Conservation (phyloP, 441 rosid species). For the Pelargonium australe region DNA sequence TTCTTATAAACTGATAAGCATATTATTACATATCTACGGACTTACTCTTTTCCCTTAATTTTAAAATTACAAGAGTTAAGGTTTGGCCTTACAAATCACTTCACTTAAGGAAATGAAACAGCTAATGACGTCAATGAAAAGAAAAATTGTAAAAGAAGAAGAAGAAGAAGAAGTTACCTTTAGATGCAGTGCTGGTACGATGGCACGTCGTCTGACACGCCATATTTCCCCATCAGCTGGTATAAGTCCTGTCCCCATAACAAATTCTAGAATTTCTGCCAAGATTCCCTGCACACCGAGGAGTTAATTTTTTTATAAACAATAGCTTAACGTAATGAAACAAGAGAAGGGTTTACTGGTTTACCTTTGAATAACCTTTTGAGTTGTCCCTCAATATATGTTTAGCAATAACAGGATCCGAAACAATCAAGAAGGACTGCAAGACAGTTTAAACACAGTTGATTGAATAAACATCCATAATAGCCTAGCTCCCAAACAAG, state of each 20-base stretch:
- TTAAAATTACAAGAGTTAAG: background rate
- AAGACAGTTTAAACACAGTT: conserved; percentile 11
- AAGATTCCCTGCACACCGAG: conserved; percentile 61
- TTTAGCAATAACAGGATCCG: conserved; percentile 91
- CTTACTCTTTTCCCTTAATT: background rate
- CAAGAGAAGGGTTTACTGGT: conserved; percentile 4
- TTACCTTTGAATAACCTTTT: conserved; percentile 86
- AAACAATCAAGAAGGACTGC: conserved; percentile 89
- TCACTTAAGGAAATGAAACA: background rate
- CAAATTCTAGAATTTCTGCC: conserved; percentile 94
- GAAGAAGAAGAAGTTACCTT: conserved; percentile 40
- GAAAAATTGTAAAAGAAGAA: too few relatives aligned
- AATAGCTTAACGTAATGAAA: background rate
- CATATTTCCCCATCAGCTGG: conserved; percentile 97
- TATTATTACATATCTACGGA: background rate
- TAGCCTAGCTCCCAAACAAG: background rate
- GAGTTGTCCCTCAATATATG: conserved; percentile 81
- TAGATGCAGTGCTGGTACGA: conserved; percentile 92
- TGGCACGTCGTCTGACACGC: conserved; percentile 87
- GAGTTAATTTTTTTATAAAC: conserved; percentile 13
- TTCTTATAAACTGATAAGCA: background rate
- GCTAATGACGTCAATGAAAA: background rate
- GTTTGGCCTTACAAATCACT: background rate
- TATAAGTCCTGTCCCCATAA: conserved; percentile 96
- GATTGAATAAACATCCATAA: conserved; percentile 1